phyloP scores from a whole-genome alignment of 805 yeast species.

The Maudiozyma pseudohumilis region DNA sequence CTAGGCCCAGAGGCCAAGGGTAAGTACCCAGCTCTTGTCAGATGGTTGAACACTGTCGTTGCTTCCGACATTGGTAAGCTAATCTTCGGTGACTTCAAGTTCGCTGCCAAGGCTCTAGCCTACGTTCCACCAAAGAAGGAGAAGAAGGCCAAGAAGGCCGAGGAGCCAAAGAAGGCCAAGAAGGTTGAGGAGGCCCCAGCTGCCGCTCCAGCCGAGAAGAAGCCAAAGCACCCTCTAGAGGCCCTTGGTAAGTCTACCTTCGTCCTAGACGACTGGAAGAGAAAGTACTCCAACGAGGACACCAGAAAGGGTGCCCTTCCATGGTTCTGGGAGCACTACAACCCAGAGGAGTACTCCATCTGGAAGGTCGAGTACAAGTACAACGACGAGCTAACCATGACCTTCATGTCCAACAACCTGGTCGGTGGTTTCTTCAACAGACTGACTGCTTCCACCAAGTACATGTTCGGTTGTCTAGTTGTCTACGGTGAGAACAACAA shows the following conservation, averaged over 20 bases:
- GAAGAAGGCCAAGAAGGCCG: constrained; percentile 30
- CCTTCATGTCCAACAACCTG: constrained; percentile 97
- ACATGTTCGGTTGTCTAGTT: constrained; percentile 85
- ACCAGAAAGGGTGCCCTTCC: constrained; percentile 91
- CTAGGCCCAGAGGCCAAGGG: constrained; percentile 59
- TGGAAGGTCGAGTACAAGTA: constrained; percentile 95
- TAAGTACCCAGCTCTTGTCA: constrained; percentile 49
- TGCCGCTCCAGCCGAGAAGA: constrained; percentile 47
- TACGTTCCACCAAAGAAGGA: constrained; percentile 51
- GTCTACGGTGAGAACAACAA: constrained; percentile 98
- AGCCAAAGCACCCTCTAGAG: constrained; percentile 88
- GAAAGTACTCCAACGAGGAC: constrained; percentile 93
- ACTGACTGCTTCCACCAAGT: constrained; percentile 83
- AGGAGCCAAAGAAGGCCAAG: constrained; percentile 16
- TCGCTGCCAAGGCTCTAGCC: constrained; percentile 47
- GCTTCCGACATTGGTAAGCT: constrained; percentile 40
- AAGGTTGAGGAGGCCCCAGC: constrained; percentile 27
- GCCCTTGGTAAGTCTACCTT: constrained; percentile 62
- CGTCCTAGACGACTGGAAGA: constrained; percentile 88
- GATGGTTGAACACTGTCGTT: constrained; percentile 62
- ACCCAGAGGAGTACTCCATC: constrained; percentile 87
- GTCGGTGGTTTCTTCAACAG: constrained; percentile 98
- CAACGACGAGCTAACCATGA: constrained; percentile 92
- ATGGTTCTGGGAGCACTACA: constrained; percentile 96
- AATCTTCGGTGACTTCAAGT: constrained; percentile 41